Base-by-base conservation (phyloP, 345 rosid species). In the Hypericum androsaemum region DNA sequence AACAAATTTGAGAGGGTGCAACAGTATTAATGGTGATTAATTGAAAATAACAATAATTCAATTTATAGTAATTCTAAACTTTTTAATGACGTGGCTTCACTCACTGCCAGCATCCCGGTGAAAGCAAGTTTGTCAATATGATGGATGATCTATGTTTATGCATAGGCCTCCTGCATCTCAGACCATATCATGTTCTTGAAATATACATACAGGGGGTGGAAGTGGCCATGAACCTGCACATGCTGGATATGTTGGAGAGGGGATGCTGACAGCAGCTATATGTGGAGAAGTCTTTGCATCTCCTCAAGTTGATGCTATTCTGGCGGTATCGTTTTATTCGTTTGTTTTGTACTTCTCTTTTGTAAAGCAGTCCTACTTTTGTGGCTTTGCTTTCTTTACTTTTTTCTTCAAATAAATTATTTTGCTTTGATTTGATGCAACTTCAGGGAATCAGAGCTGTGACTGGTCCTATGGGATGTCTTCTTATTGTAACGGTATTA, bases 211-310 rank as follows among this genome's bases (percentile, higher is more conserved):
- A 92, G 98, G 98, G 48, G 96, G 98, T 46, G 98, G 98, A 58
- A 92, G 98, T 54, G 98, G 98, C 39, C 98, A 92, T 75, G 98
- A 92, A 58, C 96, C 98, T 61, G 95, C 98, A 40, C 89, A 84
- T 43, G 81, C 98, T 78, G 98, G 98, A 47, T 92, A 74, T 74
- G 98, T 92, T 36, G 98, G 98, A 68, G 96, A 92, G 74, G 98
- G 98, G 65, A 92, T 92, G 98, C 89, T 92, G 38, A 87, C 96
- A 22, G 98, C 96, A 40, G 89, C 98, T 49, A 74, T 92, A 50
- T 87, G 98, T 17, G 96, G 98, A 65, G 96, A 92, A 69, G 72
- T 92, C 71, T 92, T 92, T 77, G 73, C 88, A 39, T 87, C 96
- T 45, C 98, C 98, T 41, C 80, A 89, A 10, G 94, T 87, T 66